phyloP scores from a whole-genome alignment of 2,329 filamentous ascomycete species.

The Tolypocladium pustulatum region DNA sequence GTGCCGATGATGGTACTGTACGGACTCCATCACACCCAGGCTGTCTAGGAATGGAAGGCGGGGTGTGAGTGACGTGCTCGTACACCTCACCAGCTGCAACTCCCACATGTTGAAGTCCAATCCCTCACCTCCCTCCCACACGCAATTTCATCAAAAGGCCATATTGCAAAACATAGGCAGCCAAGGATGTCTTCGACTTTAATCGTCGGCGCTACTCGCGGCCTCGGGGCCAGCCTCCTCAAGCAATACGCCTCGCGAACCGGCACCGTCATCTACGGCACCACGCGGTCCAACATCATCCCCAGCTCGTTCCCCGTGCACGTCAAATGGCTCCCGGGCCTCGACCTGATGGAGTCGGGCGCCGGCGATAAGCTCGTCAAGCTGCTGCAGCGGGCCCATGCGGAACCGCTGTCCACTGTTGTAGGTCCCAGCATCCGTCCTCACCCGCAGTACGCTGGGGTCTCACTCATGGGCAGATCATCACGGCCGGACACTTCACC shows the following conservation, averaged over 20 bases:
- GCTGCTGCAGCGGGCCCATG: slow-evolving; percentile 21
- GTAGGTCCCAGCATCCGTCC: too few relatives aligned
- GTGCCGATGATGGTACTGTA: background rate
- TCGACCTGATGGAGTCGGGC: slow-evolving; percentile 42
- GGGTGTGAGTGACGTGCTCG: background rate
- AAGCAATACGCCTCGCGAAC: slow-evolving; percentile 42
- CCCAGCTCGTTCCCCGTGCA: slow-evolving; percentile 30
- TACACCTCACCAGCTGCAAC: background rate
- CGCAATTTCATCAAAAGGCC: background rate
- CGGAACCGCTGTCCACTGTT: slow-evolving; percentile 30
- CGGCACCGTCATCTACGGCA: slow-evolving; percentile 45
- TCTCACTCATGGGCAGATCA: slow-evolving; percentile 32
- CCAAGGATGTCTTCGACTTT: slow-evolving; percentile 38
- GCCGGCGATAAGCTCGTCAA: slow-evolving; percentile 36
- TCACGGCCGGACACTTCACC: slow-evolving; percentile 59
- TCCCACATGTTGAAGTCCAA: background rate
- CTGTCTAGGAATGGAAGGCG: background rate
- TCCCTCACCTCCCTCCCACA: background rate
- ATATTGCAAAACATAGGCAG: background rate
- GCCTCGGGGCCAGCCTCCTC: slow-evolving; percentile 52
- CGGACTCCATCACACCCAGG: background rate
- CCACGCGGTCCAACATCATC: slow-evolving; percentile 36
- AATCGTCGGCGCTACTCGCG: slow-evolving; percentile 58
- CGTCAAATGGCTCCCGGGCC: slow-evolving; percentile 45
- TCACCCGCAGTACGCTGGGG: too few relatives aligned